Base-by-base conservation (phyloP, 495 filamentous ascomycete genomes). In the Stereocaulon alpinum region DNA sequence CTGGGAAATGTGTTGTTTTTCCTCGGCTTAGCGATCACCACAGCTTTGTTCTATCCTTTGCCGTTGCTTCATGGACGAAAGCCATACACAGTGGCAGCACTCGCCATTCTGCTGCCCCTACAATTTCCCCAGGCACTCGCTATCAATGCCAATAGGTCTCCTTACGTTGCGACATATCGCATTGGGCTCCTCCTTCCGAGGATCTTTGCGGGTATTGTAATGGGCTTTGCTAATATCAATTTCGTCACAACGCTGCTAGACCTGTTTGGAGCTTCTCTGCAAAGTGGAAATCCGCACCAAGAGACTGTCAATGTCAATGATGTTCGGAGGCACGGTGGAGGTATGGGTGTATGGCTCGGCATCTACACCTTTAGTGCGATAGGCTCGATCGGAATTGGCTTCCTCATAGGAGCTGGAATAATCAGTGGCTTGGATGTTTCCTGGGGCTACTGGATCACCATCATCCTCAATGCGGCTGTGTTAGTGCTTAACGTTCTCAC, bases 151-250 rank as follows among this genome's bases (percentile, higher is more conserved):
- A 69, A 66, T 49, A 69, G 84, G 49, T 80, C 81, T 14, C 84
- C 85, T 6, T 76, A 77, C 49, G 76, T 78, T 20, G 69, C 74
- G 27, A 72, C 68, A 17, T 88, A 78, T 71, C 74, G 78, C 67
- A 75, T 76, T 62, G 80, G 78, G 41, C 74, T 89, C 10, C 74
- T 90, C 15, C 70, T 85, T 32, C 76, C 83, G 24, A 75, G 87
- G 40, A 76, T 74, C 2, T 59, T 84, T 53, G 83, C 86, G 65
- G 86, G 87, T 3, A 69, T 87, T 44, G 76, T 77, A 18, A 75
- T 90, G 17, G 87, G 87, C 3, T 87, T 89, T 67, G 83, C 83
- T 17, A 86, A 84, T 61, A 84, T 89, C 74, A 91, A 89, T 64
- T 85, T 85, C 63, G 76, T 84, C 60, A 75, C 80, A 0, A 85